Base-by-base conservation (phyloP, 2,329 filamentous ascomycete species). In the Furcasterigmium sp. region DNA sequence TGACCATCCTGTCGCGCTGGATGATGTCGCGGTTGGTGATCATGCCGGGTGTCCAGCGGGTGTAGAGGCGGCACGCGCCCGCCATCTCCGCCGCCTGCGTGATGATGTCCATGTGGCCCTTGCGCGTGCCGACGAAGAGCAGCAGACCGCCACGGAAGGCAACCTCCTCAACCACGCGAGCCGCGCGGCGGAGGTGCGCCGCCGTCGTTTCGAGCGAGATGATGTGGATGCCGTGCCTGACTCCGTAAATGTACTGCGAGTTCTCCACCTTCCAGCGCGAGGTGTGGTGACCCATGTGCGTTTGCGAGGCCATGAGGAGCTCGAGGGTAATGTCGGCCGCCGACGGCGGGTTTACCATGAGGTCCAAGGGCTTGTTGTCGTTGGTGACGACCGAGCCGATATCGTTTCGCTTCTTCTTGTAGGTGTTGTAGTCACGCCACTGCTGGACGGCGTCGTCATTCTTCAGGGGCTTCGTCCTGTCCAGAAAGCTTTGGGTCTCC, bases 11-110 rank as follows among this genome's bases (percentile, higher is more conserved):
- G 39, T 72, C 70, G 36, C 76, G 77, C n/a, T 97, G 74, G 51
- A 97, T 91, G 61, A 91, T 83, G 60, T 95, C 84, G 42, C 88
- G 85, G 68, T 98, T 98, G 29, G 93, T 97, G 56, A 98, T 88
- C 48, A 80, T 82, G 1, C 93, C 93, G 0, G 93, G 87, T 39
- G 84, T 89, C 93, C 93, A 98, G 56, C 89, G 85, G 58, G 88
- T 87, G 59, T 95, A 97, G 26, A 98, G 65, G 62, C 97, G 91
- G 60, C 86, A 97, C 2, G 81, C 89, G 45, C 80, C 76, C 0
- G 90, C 80, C 48, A 94, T 64, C 61, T 85, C 72, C 1, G 93
- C 90, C 5, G 91, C 90, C 50, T 80, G 80, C 14, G 94, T 87
- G 2, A 96, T 87, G 42, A 84, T 78, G 49, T 85, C 76, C 62